Conservation (phyloP, 73 alveolate species). For the Tetrahymena thermophila region DNA sequence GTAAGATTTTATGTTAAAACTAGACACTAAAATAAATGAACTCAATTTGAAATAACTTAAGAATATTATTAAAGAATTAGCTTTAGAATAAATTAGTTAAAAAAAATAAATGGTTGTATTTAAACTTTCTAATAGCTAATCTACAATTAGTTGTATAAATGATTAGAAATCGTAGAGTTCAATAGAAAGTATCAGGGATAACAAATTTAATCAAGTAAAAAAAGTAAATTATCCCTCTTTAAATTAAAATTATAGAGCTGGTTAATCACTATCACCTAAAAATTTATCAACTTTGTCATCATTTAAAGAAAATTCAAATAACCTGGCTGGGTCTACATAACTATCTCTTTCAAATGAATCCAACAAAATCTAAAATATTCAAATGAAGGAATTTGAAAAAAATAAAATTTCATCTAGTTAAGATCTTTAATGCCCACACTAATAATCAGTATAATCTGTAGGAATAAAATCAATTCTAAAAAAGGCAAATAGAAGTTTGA, state of each 20-base stretch:
- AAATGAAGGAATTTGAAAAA: neutral
- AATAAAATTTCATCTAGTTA: neutral
- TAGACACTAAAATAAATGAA: neutral
- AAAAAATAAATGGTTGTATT: neutral
- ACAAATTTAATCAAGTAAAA: neutral
- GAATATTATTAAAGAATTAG: neutral
- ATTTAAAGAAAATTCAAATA: neutral
- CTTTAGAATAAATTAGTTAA: neutral
- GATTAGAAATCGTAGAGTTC: neutral
- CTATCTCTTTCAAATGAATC: neutral
- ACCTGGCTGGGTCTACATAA: neutral
- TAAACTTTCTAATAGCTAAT: neutral
- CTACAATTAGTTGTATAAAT: neutral
- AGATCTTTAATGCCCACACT: neutral
- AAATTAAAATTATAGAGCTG: neutral
- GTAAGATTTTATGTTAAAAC: neutral
- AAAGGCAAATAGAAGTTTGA: neutral
- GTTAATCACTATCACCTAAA: neutral
- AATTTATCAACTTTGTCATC: neutral
- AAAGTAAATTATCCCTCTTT: neutral
- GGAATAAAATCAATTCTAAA: neutral
- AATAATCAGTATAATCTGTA: neutral
- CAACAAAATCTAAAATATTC: neutral
- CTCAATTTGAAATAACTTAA: neutral
- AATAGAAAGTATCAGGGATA: neutral